Percentiles rank a stretch among this genome's conserved stretches.
Evolutionary conservation across 2,329 filamentous ascomycete species (phyloP).

Genomic region (Coleophoma crateriformis): DNA sequence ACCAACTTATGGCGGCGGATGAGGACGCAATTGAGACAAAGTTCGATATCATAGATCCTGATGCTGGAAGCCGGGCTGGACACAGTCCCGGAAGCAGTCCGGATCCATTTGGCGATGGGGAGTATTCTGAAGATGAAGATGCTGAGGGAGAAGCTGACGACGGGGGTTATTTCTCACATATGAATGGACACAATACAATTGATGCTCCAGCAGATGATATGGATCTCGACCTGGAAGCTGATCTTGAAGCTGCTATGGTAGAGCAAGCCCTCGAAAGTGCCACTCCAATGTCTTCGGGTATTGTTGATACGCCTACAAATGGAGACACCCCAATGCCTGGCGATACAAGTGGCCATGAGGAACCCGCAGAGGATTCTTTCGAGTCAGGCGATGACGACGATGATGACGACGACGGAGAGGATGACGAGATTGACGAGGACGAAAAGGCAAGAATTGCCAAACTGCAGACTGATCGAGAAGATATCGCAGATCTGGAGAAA

Average conservation of each 20-base stretch:
- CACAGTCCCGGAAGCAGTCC: slow-evolving; percentile 19
- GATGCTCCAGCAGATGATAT: slow-evolving; percentile 30
- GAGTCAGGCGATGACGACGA: slow-evolving; percentile 37
- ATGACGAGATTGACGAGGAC: slow-evolving; percentile 43
- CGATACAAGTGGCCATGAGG: slow-evolving; percentile 20
- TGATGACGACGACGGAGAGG: slow-evolving; percentile 35
- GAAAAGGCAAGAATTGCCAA: slow-evolving; percentile 40
- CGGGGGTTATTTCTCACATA: slow-evolving; percentile 24
- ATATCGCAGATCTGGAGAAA: slow-evolving; percentile 48
- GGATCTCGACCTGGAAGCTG: slow-evolving; percentile 29
- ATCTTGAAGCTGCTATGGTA: slow-evolving; percentile 22
- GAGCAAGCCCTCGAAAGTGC: slow-evolving; percentile 26
- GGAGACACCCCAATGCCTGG: slow-evolving; percentile 16
- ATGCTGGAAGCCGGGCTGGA: slow-evolving; percentile 19
- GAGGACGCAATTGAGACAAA: slow-evolving; percentile 30
- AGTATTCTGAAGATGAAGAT: slow-evolving; percentile 30
- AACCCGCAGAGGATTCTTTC: slow-evolving; percentile 35
- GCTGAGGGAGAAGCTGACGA: slow-evolving; percentile 32
- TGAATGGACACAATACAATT: slow-evolving; percentile 19
- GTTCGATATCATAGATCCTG: slow-evolving; percentile 35
- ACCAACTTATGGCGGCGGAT: slow-evolving; percentile 44
- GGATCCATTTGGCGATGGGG: slow-evolving; percentile 26
- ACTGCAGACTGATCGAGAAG: slow-evolving; percentile 39
- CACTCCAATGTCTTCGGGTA: slow-evolving; percentile 25
- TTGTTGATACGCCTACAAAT: slow-evolving; percentile 17